phyloP scores from a whole-genome alignment of 495 filamentous ascomycete genomes.

The Acidomyces sp. region DNA sequence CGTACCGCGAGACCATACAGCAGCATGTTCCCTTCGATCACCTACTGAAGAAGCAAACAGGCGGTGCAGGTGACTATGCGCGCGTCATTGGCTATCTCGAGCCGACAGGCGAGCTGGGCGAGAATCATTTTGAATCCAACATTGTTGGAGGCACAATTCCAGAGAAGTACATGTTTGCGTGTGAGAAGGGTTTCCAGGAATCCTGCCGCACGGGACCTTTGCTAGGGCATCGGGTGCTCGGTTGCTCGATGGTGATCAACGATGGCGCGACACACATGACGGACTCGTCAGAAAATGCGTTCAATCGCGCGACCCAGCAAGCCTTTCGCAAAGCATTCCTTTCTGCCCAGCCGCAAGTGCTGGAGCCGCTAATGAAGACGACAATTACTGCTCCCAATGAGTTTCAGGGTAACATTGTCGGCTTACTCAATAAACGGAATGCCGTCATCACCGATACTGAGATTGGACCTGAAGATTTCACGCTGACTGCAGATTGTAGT shows the following conservation, averaged over 20 bases:
- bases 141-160: conserved; percentile 83
- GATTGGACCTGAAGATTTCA: conserved; percentile 88
- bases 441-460: conserved; percentile 93
- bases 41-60: conserved; percentile 89
- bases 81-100: conserved; percentile 89
- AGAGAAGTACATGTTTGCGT: conserved; percentile 92
- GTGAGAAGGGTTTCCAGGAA: conserved; percentile 85
- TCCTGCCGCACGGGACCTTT: conserved; percentile 81
- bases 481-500: conserved; percentile 81
- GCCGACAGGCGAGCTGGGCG: conserved; percentile 56
- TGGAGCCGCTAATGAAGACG: conserved; percentile 98
- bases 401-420: conserved; percentile 95
- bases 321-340: conserved; percentile 93
- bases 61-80: conserved; percentile 91
- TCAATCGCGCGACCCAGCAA: conserved; percentile 90
- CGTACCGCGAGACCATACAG: conserved; percentile 90
- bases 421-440: conserved; percentile 90
- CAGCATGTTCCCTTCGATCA: conserved; percentile 72
- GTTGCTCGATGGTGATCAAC: conserved; percentile 80
- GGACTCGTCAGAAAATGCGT: conserved; percentile 96
- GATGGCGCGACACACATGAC: conserved; percentile 97
- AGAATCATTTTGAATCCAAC: conserved; percentile 75
- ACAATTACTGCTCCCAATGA: conserved; percentile 88
- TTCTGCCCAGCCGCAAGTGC: conserved; percentile 59
- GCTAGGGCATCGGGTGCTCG: conserved; percentile 86